Percentiles rank a stretch among this genome's conserved stretches.
Evolutionary conservation across 805 yeast species (phyloP).

Genomic region (Ogataea ganodermae): DNA sequence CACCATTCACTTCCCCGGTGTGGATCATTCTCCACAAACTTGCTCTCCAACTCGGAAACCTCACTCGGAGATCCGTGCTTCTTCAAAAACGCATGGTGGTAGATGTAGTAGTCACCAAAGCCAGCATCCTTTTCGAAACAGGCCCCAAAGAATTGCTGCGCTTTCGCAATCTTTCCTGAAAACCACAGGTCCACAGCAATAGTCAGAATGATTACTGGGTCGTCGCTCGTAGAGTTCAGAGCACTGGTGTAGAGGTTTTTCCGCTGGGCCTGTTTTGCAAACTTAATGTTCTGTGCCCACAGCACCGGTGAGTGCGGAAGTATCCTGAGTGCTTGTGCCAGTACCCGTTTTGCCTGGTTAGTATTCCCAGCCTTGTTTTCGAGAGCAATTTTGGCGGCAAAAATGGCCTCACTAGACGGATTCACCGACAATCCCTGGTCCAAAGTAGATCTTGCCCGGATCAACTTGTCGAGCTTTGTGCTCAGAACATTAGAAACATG

Average conservation of each 20-base stretch:
- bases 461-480: conserved; percentile 38
- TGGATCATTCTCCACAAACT: conserved; percentile 51
- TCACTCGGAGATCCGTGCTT: conserved; percentile 44
- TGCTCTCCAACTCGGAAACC: conserved; percentile 35
- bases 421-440: conserved; percentile 64
- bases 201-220: conserved; percentile 55
- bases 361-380: conserved; percentile 54
- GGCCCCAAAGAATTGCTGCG: conserved; percentile 76
- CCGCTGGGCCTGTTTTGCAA: conserved; percentile 44
- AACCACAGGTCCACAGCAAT: conserved; percentile 71
- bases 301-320: conserved; percentile 60
- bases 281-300: conserved; percentile 64
- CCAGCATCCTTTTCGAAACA: conserved; percentile 46
- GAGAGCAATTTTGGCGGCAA: conserved; percentile 58
- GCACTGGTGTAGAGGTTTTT: conserved; percentile 70
- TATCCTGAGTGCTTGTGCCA: conserved; percentile 58
- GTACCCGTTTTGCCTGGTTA: conserved; percentile 52
- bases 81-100: conserved; percentile 51
- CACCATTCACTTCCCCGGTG: conserved; percentile 67
- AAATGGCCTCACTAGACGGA: conserved; percentile 52
- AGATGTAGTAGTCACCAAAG: conserved; percentile 81
- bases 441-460: conserved; percentile 69
- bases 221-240: conserved; percentile 61
- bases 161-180: conserved; percentile 62
- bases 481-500: conserved; percentile 51